A percentile compares a stretch with the other conserved stretches of the same genome.
Conservation (phyloP, 2,329 filamentous ascomycete species). For the Botrytis paeoniae region DNA sequence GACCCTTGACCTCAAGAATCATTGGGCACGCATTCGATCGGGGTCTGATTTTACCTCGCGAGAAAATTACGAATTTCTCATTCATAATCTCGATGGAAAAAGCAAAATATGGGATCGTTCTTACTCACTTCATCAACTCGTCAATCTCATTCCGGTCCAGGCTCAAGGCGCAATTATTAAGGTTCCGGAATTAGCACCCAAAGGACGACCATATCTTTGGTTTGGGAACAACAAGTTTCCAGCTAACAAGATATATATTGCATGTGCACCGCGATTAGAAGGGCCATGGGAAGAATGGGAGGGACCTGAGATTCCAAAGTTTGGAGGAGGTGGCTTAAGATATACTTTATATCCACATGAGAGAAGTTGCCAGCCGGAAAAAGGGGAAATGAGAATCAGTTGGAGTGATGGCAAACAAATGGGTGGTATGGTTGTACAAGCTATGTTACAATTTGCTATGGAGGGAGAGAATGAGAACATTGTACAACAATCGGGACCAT, state of each 20-base stretch:
- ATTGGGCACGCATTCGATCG: not conserved
- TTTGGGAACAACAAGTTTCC: constrained; percentile 8
- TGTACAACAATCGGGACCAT: not conserved
- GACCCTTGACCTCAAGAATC: constrained; percentile 7
- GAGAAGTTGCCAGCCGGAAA: not conserved
- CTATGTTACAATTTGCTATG: constrained; percentile 1
- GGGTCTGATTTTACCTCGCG: constrained; percentile 5
- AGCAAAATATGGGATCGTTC: constrained; percentile 6
- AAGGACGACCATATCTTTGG: constrained; percentile 10
- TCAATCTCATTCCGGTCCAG: not conserved
- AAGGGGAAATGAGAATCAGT: constrained; percentile 5
- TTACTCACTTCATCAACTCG: constrained; percentile 1
- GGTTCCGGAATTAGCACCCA: not conserved
- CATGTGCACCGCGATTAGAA: not conserved
- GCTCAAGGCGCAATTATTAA: constrained; percentile 13
- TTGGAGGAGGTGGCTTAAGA: not conserved
- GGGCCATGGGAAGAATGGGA: constrained; percentile 14
- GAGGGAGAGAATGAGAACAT: not conserved
- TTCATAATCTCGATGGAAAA: constrained; percentile 10
- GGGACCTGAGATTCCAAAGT: not conserved
- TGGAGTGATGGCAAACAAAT: constrained; percentile 11
- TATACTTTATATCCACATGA: constrained; percentile 14
- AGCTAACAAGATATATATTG: not conserved
- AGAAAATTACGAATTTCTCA: constrained; percentile 12
- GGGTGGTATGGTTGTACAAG: constrained; percentile 6